These are phyloP conservation scores for Candida pini DNA, from an alignment of 805 yeast species.

Conservation along the genomic window DNA sequence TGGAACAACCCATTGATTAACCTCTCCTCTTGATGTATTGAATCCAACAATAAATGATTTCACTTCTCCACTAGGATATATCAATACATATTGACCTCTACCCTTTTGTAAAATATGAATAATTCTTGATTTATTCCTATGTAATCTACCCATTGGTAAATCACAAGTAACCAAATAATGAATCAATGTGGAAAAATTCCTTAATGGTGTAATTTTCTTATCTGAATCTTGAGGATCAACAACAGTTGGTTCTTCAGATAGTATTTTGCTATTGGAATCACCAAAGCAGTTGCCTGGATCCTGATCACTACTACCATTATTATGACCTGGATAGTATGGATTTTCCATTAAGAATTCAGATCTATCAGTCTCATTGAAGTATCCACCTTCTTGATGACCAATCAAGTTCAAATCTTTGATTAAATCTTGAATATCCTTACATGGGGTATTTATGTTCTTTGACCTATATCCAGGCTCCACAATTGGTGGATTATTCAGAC, in stretches of 20 bases:
- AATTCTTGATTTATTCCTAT: conserved; percentile 45
- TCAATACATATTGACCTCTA: conserved; percentile 47
- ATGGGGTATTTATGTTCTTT: conserved; percentile 12
- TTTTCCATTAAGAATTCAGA: conserved; percentile 38
- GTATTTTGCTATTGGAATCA: too few species aligned
- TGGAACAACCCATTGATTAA: conserved; percentile 60
- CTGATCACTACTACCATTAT: conserved; percentile 7
- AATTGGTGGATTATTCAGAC: conserved; percentile 13
- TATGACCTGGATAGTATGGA: conserved; percentile 32
- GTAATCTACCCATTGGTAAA: conserved; percentile 46
- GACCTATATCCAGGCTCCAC: conserved; percentile 18
- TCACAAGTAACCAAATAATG: conserved; percentile 48
- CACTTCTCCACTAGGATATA: conserved; percentile 45
- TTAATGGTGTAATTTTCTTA: conserved; percentile 19
- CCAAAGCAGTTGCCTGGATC: not conserved
- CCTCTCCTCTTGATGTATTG: conserved; percentile 40
- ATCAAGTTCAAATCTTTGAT: conserved; percentile 32
- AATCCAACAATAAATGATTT: conserved; percentile 51
- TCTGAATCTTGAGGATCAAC: conserved; percentile 11
- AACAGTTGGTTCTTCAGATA: conserved; percentile 5
- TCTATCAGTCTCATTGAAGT: conserved; percentile 51
- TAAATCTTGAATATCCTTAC: conserved; percentile 23
- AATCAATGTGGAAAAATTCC: conserved; percentile 46
- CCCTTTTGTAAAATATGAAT: conserved; percentile 53
- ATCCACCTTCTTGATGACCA: conserved; percentile 54